phyloP scores from a whole-genome alignment of 805 yeast genomes.

The Schizosaccharomyces osmophilus region DNA sequence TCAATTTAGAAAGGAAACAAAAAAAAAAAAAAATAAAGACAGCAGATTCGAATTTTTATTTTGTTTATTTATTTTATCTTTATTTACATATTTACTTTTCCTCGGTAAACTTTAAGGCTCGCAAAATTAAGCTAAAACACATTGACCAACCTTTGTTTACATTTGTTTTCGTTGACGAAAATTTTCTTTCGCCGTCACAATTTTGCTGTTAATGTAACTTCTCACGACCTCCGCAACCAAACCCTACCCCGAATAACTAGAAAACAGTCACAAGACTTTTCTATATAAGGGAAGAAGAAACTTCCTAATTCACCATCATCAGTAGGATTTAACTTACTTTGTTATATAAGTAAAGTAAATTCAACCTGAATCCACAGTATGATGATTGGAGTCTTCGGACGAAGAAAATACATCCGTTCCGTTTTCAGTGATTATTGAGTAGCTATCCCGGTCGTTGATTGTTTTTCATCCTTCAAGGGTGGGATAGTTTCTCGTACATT shows the following conservation, averaged over 20 bases:
- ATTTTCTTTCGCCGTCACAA: too few species aligned
- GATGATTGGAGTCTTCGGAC: background rate
- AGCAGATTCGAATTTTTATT: too few species aligned
- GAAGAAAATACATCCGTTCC: slow-evolving; percentile 1
- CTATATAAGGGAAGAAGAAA: background rate
- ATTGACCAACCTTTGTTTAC: too few species aligned
- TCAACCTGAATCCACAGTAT: background rate
- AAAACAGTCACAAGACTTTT: background rate
- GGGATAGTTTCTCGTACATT: background rate
- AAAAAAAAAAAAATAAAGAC: too few species aligned
- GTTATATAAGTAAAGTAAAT: slow-evolving; percentile 1
- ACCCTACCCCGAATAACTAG: background rate
- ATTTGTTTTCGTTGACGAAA: too few species aligned
- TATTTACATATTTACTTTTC: too few species aligned
- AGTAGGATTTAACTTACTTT: slow-evolving; percentile 1
- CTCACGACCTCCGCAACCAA: background rate
- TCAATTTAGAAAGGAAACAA: too few species aligned
- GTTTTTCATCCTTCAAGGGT: background rate
- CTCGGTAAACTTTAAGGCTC: too few species aligned
- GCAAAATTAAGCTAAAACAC: too few species aligned
- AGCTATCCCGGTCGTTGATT: slow-evolving; percentile 1
- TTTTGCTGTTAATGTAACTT: too few species aligned
- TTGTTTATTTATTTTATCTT: too few species aligned
- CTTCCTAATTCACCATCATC: background rate
- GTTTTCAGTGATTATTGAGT: background rate